Evolutionary conservation across 805 yeast species (phyloP).

Genomic region (Dipodascus albidus): DNA sequence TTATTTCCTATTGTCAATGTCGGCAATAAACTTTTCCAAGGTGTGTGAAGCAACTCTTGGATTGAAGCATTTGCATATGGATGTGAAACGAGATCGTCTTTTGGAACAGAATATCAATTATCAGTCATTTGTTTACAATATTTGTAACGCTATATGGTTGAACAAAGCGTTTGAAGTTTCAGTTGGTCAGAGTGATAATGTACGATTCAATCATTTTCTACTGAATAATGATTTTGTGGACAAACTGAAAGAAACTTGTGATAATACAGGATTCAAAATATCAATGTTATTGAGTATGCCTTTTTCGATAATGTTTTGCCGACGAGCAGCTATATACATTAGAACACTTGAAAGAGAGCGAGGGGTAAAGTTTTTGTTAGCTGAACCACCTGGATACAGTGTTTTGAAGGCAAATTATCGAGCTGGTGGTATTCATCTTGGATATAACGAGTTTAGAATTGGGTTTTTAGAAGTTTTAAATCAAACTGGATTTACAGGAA

Average conservation of each 20-base stretch:
- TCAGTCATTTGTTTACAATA: not conserved
- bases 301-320: not conserved
- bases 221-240: slow-evolving; percentile 6
- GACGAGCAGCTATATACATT: not conserved
- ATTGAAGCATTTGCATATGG: not conserved
- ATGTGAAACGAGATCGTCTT: not conserved
- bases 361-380: not conserved
- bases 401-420: not conserved
- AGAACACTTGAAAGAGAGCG: not conserved
- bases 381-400: not conserved
- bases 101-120: not conserved
- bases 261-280: not conserved
- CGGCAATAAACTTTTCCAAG: not conserved
- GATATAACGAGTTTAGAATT: not conserved
- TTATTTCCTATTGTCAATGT: not conserved
- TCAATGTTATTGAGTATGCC: not conserved
- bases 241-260: not conserved
- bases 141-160: not conserved
- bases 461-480: not conserved
- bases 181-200: slow-evolving; percentile 1
- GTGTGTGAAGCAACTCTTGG: not conserved
- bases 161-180: not conserved
- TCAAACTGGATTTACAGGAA: not conserved
- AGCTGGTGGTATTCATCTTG: not conserved
- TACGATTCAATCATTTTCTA: slow-evolving; percentile 1